Percentiles rank a stretch among this genome's conserved stretches.
Conservation (phyloP, 495 filamentous ascomycete species). For the Hyaloscypha variabilis region DNA sequence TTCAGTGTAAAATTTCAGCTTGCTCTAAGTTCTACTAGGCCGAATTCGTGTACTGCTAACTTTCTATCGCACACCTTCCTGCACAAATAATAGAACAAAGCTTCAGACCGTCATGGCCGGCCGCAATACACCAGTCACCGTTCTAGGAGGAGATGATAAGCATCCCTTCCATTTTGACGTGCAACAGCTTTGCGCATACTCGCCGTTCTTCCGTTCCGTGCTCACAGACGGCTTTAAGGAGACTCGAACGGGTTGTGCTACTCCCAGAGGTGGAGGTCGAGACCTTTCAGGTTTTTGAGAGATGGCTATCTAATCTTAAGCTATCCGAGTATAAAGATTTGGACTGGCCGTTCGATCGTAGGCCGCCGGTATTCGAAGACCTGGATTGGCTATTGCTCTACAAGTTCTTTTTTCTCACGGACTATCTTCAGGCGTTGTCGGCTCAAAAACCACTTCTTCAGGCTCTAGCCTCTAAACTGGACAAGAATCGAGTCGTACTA, state of each 20-base stretch:
- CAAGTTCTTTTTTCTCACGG: background rate
- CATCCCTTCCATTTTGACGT: background rate
- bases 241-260: constrained; percentile 4
- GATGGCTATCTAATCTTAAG: background rate
- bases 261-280: constrained; percentile 1
- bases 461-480: background rate
- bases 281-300: background rate
- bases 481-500: constrained; percentile 3
- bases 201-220: constrained; percentile 1
- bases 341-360: background rate
- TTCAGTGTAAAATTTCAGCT: too few relatives aligned
- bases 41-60: too few relatives aligned
- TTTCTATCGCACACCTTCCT: too few relatives aligned
- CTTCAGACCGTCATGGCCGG: constrained; percentile 1
- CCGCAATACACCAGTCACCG: constrained; percentile 4
- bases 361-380: background rate
- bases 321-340: background rate
- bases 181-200: background rate
- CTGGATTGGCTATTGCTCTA: background rate
- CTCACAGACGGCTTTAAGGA: background rate
- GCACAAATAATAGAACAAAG: background rate
- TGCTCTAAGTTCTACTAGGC: too few relatives aligned
- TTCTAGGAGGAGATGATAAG: constrained; percentile 3
- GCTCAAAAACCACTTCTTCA: background rate
- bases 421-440: background rate